Conservation (phyloP, 2,329 filamentous ascomycete genomes). For the Ophiocordyceps polyrhachis-furcata region DNA sequence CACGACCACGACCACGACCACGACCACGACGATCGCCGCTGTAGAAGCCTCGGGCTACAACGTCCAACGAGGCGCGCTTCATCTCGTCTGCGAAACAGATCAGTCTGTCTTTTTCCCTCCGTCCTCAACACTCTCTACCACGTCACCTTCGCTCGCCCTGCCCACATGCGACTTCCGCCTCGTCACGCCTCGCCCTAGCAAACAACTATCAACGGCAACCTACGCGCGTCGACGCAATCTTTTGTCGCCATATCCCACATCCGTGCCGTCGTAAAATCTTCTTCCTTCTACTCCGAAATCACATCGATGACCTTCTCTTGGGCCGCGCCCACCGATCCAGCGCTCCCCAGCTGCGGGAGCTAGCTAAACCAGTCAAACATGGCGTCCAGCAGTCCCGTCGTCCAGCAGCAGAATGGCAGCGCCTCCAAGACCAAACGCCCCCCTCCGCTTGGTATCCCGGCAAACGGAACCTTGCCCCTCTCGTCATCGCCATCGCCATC, state of each 20-base stretch:
- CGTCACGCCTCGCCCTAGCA: not conserved
- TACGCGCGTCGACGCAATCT: slow-evolving; percentile 4
- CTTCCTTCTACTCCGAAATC: slow-evolving; percentile 1
- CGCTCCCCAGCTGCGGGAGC: slow-evolving; percentile 3
- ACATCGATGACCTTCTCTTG: slow-evolving; percentile 6
- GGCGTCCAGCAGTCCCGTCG: slow-evolving; percentile 34
- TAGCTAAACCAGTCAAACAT: slow-evolving; percentile 19
- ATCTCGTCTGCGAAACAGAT: not conserved
- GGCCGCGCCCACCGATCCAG: slow-evolving; percentile 1
- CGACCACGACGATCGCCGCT: not conserved
- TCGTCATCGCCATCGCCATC: slow-evolving; percentile 41
- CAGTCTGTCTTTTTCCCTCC: not conserved
- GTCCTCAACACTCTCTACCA: not conserved
- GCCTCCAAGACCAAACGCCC: slow-evolving; percentile 49
- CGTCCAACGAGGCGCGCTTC: not conserved
- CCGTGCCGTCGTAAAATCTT: not conserved
- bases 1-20: not conserved
- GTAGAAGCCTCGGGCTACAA: not conserved
- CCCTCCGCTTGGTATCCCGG: slow-evolving; percentile 44
- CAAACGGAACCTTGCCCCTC: slow-evolving; percentile 39
- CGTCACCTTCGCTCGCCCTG: slow-evolving; percentile 1
- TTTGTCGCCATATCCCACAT: slow-evolving; percentile 4
- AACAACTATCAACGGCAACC: not conserved
- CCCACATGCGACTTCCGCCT: not conserved
- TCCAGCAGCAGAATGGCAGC: slow-evolving; percentile 23